phyloP scores from a whole-genome alignment of 2,329 filamentous ascomycete genomes.

The Huntiella bhutanensis region DNA sequence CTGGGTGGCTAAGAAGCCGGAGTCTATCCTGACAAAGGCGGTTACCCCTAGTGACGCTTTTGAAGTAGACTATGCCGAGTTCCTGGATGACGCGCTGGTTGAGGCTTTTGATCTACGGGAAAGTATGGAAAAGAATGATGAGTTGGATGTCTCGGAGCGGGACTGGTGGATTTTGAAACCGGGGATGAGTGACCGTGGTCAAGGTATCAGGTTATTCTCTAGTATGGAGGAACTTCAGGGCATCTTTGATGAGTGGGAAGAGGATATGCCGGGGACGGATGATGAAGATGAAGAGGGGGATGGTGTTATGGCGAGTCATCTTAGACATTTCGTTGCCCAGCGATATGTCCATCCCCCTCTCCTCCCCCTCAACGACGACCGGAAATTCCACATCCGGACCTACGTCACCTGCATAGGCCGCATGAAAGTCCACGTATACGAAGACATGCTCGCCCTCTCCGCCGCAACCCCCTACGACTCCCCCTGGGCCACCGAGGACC shows the following conservation, averaged over 20 bases:
- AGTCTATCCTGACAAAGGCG: slow-evolving; percentile 46
- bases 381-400: slow-evolving; percentile 88
- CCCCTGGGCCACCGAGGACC: slow-evolving; percentile 35
- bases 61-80: slow-evolving; percentile 92
- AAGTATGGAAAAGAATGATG: slow-evolving; percentile 49
- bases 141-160: slow-evolving; percentile 21
- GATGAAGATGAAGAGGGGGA: slow-evolving; percentile 35
- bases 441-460: slow-evolving; percentile 82
- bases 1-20: slow-evolving; percentile 71
- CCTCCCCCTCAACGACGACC: slow-evolving; percentile 43
- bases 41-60: slow-evolving; percentile 69
- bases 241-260: slow-evolving; percentile 89
- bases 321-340: slow-evolving; percentile 90
- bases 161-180: slow-evolving; percentile 99
- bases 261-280: slow-evolving; percentile 42
- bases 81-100: slow-evolving; percentile 77
- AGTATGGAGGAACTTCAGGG: slow-evolving; percentile 63
- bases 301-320: slow-evolving; percentile 65
- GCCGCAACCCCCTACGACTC: slow-evolving; percentile 53
- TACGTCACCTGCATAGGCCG: slow-evolving; percentile 73
- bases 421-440: slow-evolving; percentile 70
- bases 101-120: slow-evolving; percentile 78
- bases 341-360: slow-evolving; percentile 85
- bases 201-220: slow-evolving; percentile 79
- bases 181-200: slow-evolving; percentile 89